Base-by-base conservation (phyloP, 257 asterid genomes). In the Petunia secreta region DNA sequence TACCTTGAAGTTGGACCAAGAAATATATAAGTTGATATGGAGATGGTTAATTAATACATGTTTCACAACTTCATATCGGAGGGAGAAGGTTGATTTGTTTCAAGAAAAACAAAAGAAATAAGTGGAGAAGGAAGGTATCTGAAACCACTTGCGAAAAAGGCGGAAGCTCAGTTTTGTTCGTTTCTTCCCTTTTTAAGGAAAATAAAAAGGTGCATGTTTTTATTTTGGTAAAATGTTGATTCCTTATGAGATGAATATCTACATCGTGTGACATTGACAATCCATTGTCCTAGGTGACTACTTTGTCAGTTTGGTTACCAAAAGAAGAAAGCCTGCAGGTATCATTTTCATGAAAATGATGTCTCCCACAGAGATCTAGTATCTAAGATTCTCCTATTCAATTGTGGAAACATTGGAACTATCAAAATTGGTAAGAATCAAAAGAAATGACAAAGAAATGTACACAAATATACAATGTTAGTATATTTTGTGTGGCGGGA, bases 101-200 rank as follows among this genome's bases (percentile, higher is more conserved):
- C 36, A 57, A n/a, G 36, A 15, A 57, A 57, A 57, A 14, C 8
- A 57, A 48, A 48, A 46, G 53, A 15, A 57, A 57, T 4, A 57
- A 57, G 63, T 57, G 9, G 34, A 15, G 8, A 15, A 15, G 63
- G 2, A 15, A 15, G 34, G 2, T 57, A 15, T 57, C 63, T 57
- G 16, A 14, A 57, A 48, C 63, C 8, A 57, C 9, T 14, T 57
- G 36, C 63, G 34, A 4, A 57, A 57, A 15, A 14, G 5, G 62
- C 36, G 62, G 62, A 15, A 57, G 62, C 5, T n/a, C 16, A 14
- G n/a, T 15, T 57, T 57, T 14, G 62, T 57, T 57, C 6, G 63
- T 57, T 57, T 57, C 63, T 57, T 57, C 63, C 63, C 63, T 57
- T 57, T n/a, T 57, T 15, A 34, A 15, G 63, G 63, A 57, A 57